Conservation (phyloP, 2,329 filamentous ascomycete genomes). For the Grosmannia huntii region DNA sequence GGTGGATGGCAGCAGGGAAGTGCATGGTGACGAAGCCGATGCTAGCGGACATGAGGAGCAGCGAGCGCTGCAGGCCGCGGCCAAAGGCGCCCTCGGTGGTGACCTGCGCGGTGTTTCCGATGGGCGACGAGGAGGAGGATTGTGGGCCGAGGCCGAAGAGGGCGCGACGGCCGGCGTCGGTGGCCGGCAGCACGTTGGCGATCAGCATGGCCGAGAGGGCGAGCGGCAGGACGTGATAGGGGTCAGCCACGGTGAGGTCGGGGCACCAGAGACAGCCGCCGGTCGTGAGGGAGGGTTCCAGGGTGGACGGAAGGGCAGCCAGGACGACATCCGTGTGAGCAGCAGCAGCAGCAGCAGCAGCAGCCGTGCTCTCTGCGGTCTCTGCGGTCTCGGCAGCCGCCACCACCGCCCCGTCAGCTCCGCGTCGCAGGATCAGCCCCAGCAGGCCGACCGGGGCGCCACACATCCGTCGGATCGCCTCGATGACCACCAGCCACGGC, state of each 20-base stretch:
- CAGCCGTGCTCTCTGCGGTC: not conserved
- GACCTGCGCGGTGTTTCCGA: not conserved
- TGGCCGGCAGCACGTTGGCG: conserved; percentile 21
- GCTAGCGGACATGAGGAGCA: conserved; percentile 18
- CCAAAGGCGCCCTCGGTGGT: not conserved
- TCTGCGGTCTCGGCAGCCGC: conserved; percentile 2
- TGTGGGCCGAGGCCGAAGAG: conserved; percentile 14
- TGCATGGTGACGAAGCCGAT: conserved; percentile 25
- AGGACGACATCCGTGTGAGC: not conserved
- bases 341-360: not conserved
- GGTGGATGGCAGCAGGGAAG: conserved; percentile 28
- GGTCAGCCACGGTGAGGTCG: conserved; percentile 39
- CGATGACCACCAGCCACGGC: conserved; percentile 37
- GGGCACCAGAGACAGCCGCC: conserved; percentile 44
- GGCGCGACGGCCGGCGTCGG: conserved; percentile 11
- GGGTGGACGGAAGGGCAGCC: not conserved
- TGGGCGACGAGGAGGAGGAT: too few species aligned
- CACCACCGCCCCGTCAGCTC: not conserved
- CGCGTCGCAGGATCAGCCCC: conserved; percentile 18
- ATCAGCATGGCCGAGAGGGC: conserved; percentile 23
- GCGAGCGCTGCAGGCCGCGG: conserved; percentile 15
- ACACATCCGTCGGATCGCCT: conserved; percentile 35
- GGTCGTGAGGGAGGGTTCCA: conserved; percentile 25
- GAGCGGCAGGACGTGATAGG: conserved; percentile 34
- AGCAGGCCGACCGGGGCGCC: conserved; percentile 26